Evolutionary conservation across 768 basidiomycete genomes (phyloP), one percentile per base, ranked within the genome.

Genomic region (Mycena olivaceomarginata): DNA sequence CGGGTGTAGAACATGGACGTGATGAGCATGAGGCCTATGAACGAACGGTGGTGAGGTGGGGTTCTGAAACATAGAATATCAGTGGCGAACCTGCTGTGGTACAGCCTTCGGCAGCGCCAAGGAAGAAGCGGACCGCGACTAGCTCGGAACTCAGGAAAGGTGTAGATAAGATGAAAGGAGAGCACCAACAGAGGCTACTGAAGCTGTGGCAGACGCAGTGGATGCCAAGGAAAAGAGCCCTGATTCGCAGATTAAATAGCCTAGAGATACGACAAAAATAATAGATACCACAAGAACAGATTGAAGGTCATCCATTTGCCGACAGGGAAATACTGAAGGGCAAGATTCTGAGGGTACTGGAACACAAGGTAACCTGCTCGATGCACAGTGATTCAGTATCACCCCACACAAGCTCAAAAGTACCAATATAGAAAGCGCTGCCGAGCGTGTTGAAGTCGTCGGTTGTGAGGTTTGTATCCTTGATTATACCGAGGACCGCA

Each of bases 241-340:
- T 59, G 31, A 59, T 59, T 31, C 31, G 57, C 57, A 31, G 57
- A 22, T 59, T 31, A 59, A 59, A 31, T 59, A 59, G 57, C 13
- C 6, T 31, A 37, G 57, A 31, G 31, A 59, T 59, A 37, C 57
- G 57, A 59, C 25, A 59, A 59, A 56, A 59, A 59, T 59, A 59
- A 37, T 59, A 59, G 4, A 59, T 37, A 59, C 57, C 57, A 59
- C 57, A 59, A 59, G 57, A 59, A 59, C 31, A 59, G 57, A 25
- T 59, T 59, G 57, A 59, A 37, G 57, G 57, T 59, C 57, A 59
- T 59, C 57, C 57, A 59, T 59, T 59, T 59, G 57, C 57, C 57
- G 25, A 59, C 57, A 59, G 57, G 57, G 25, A 59, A 59, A 59
- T 59, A 59, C 57, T 59, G 57, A 59, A 59, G 57, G 57, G 57